Evolutionary conservation across 2,329 filamentous ascomycete genomes (phyloP).

Genomic region (Exserohilum rostratum): DNA sequence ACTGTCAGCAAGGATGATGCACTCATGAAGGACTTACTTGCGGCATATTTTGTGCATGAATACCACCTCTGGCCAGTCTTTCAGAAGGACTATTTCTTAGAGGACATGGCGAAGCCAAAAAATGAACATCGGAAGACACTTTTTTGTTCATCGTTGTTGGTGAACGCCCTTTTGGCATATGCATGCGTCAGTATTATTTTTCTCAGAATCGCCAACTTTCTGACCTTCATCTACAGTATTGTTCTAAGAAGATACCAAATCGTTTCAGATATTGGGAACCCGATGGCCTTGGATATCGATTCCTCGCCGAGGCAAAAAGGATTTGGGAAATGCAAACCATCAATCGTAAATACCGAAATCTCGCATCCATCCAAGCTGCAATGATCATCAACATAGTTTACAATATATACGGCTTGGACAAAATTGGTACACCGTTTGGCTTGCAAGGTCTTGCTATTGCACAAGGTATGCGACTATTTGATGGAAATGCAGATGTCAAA

Average conservation of each 20-base stretch:
- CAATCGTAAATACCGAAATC: not conserved
- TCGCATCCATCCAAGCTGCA: constrained; percentile 24
- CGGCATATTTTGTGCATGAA: constrained; percentile 18
- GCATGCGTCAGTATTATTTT: constrained; percentile 23
- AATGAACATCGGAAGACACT: not conserved
- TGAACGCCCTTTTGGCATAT: constrained; percentile 28
- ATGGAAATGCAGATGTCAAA: not conserved
- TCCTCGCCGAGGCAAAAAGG: constrained; percentile 28
- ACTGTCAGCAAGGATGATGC: constrained; percentile 21
- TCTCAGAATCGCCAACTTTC: not conserved
- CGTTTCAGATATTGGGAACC: constrained; percentile 21
- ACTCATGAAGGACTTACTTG: constrained; percentile 21
- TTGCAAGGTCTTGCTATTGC: constrained; percentile 20
- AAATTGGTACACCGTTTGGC: constrained; percentile 12
- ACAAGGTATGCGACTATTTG: constrained; percentile 18
- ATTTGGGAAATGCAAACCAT: constrained; percentile 25
- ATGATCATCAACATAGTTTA: constrained; percentile 14
- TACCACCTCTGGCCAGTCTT: constrained; percentile 19
- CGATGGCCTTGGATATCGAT: constrained; percentile 20
- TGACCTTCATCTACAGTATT: not conserved
- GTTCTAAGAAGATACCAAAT: not conserved
- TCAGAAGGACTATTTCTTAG: constrained; percentile 26
- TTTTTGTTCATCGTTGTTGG: constrained; percentile 26
- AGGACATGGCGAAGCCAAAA: constrained; percentile 20
- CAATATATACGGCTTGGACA: constrained; percentile 16